These are phyloP conservation scores for Colletotrichum horii DNA, from an alignment of 2,329 filamentous ascomycete species.

Conservation along the genomic window DNA sequence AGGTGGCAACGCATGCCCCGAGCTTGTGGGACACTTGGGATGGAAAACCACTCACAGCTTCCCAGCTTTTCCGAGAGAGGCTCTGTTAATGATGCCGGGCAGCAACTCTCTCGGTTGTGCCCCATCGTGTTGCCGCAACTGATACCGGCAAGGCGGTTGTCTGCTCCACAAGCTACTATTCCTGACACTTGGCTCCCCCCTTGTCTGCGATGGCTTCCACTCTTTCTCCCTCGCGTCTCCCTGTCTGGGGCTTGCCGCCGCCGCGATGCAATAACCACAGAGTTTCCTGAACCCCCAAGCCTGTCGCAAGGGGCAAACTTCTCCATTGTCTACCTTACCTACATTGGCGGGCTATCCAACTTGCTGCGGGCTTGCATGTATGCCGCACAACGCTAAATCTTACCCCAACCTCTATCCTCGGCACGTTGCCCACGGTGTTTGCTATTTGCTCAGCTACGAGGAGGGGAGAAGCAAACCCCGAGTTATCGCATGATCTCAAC, in stretches of 20 bases:
- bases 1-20: neutral
- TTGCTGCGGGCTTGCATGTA: neutral
- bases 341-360: neutral
- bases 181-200: neutral
- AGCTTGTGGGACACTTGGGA: neutral
- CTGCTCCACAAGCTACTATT: neutral
- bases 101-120: neutral
- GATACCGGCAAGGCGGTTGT: neutral
- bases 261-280: neutral
- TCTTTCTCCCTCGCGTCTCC: neutral
- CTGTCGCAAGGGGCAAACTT: neutral
- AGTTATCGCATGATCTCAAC: neutral
- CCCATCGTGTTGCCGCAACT: neutral
- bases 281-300: neutral
- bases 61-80: neutral
- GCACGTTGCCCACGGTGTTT: neutral
- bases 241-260: neutral
- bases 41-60: neutral
- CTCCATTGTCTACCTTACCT: neutral
- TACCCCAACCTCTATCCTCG: neutral
- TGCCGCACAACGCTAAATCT: neutral
- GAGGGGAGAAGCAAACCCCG: neutral
- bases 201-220: neutral
- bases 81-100: neutral
- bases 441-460: neutral